Conservation (phyloP, 768 basidiomycete species). For the Termitomyces eurrhizus region DNA sequence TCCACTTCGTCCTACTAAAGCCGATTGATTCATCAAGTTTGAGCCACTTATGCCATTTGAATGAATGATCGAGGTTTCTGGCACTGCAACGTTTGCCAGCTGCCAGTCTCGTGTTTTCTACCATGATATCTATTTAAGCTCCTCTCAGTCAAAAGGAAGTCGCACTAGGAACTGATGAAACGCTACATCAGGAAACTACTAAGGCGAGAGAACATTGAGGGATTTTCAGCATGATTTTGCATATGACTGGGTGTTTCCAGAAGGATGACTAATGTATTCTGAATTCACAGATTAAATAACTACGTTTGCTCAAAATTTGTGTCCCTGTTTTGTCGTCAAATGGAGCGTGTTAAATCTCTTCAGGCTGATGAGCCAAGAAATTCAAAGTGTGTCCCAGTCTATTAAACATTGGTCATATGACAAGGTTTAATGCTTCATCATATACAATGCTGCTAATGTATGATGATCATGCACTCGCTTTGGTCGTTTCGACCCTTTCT, state of each 20-base stretch:
- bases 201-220: slow-evolving; percentile 5
- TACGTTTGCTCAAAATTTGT: slow-evolving; percentile 55
- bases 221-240: background rate
- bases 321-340: slow-evolving; percentile 55
- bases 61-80: background rate
- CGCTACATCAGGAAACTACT: slow-evolving; percentile 62
- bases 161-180: slow-evolving; percentile 64
- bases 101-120: background rate
- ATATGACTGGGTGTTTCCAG: background rate
- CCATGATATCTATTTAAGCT: slow-evolving; percentile 35
- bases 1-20: background rate
- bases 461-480: background rate
- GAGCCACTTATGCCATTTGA: background rate
- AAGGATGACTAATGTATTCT: slow-evolving; percentile 24
- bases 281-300: slow-evolving; percentile 52
- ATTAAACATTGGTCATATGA: slow-evolving; percentile 15
- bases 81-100: background rate
- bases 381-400: slow-evolving; percentile 24
- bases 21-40: background rate
- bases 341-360: slow-evolving; percentile 8
- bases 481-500: background rate
- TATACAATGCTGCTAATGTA: background rate
- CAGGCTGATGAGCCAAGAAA: slow-evolving; percentile 26
- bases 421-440: background rate
- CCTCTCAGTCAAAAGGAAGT: slow-evolving; percentile 49